A percentile compares a stretch with the other conserved stretches of the same genome.
These are phyloP conservation scores for Pseudonitzschia multiseries DNA, from an alignment of 108 stramenopile genomes.

Conservation along the genomic window DNA sequence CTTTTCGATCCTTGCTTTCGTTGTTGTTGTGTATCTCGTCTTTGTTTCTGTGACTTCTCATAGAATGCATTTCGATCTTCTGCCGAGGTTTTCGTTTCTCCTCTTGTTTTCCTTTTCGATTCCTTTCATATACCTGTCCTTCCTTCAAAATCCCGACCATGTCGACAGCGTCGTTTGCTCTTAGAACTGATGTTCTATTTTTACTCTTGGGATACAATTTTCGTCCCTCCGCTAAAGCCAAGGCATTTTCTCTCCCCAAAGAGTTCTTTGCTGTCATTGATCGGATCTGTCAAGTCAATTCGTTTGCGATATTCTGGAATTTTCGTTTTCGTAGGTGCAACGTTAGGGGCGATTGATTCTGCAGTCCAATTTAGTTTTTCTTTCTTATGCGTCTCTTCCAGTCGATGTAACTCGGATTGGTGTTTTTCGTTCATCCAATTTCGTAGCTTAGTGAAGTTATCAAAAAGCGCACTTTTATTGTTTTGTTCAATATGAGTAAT, in stretches of 20 bases:
- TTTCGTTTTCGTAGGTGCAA: too few species aligned
- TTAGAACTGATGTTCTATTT: neutral
- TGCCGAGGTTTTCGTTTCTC: neutral
- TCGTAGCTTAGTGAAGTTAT: slow-evolving; percentile 1
- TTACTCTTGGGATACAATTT: neutral
- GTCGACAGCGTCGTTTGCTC: neutral
- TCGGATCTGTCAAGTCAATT: neutral
- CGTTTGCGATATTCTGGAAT: too few species aligned
- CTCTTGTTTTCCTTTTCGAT: neutral
- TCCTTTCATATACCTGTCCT: neutral
- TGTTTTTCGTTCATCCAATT: neutral
- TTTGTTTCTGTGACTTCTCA: neutral
- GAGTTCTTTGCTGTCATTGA: neutral
- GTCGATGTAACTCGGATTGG: neutral
- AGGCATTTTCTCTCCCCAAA: neutral
- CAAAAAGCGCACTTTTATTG: neutral
- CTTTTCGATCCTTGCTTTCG: neutral
- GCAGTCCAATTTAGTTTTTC: neutral
- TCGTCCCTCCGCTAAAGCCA: neutral
- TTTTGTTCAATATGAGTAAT: neutral
- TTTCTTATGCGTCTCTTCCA: neutral
- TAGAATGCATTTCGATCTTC: too few species aligned
- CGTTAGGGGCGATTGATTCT: neutral
- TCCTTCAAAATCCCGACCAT: neutral
- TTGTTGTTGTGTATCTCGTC: neutral